Percentiles rank a stretch among this genome's conserved stretches.
Conservation (phyloP, 495 filamentous ascomycete genomes). For the Aspergillus carlsbadensis region DNA sequence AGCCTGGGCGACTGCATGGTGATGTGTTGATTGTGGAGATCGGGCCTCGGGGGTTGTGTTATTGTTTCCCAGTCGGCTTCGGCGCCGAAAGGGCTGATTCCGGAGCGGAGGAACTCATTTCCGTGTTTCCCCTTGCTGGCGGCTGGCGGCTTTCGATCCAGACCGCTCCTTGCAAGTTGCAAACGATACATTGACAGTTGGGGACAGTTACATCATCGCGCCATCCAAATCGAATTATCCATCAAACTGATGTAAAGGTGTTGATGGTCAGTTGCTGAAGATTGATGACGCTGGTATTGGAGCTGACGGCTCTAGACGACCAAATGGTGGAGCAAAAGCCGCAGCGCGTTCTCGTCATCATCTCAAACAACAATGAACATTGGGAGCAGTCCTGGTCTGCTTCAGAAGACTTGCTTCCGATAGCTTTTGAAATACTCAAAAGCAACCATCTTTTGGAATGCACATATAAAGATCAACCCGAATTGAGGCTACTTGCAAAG, state of each 20-base stretch:
- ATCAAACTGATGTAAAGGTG: no score
- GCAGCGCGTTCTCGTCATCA: background rate
- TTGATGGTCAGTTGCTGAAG: no score
- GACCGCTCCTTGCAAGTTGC: no score
- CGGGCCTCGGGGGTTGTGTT: background rate
- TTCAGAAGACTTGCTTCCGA: background rate
- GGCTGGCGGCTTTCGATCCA: no score
- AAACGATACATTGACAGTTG: no score
- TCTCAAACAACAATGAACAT: background rate
- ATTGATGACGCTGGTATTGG: no score
- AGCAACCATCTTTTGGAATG: background rate
- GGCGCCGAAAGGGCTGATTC: no score
- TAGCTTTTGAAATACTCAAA: background rate
- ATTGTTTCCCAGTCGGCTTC: no score
- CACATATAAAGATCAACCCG: background rate
- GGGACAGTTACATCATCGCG: no score
- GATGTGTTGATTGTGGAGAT: background rate
- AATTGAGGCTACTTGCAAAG: conserved; percentile 9
- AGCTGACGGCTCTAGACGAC: background rate
- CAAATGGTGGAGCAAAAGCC: background rate
- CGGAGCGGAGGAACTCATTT: no score
- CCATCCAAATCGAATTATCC: no score
- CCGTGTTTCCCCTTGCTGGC: no score
- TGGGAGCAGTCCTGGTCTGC: background rate
- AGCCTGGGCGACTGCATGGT: conserved; percentile 6